A percentile compares a stretch with the other conserved stretches of the same genome.
phyloP scores from a whole-genome alignment of 331 rosid genomes.

The Pyracantha coccinea region DNA sequence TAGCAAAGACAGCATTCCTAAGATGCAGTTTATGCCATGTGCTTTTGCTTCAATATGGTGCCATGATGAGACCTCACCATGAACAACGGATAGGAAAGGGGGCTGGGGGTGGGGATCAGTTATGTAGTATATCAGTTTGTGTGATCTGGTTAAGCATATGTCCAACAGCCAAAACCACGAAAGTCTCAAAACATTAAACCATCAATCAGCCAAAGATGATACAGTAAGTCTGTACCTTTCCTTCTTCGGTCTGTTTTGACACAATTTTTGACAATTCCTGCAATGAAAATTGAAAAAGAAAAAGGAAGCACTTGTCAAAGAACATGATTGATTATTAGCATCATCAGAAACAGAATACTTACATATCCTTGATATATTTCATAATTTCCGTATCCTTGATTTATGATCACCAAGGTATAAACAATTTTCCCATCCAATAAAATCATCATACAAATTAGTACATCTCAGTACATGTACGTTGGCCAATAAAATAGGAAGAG shows the following conservation, averaged over 20 bases:
- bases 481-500: not conserved
- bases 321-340: not conserved
- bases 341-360: not conserved
- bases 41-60: not conserved
- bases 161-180: not conserved
- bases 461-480: not conserved
- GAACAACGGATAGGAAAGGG: not conserved
- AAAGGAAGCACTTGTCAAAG: not conserved
- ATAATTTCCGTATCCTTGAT: not conserved
- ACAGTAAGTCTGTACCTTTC: constrained; percentile 52
- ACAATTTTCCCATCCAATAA: not conserved
- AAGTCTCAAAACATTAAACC: not conserved
- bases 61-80: not conserved
- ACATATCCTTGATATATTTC: not conserved
- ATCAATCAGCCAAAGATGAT: not conserved
- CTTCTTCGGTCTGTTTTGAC: constrained; percentile 90
- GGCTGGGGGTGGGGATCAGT: not conserved
- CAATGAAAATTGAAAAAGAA: not conserved
- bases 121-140: not conserved
- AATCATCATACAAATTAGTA: not conserved
- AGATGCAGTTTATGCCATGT: not conserved
- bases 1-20: not conserved
- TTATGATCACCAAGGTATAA: not conserved
- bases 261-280: constrained; percentile 84
- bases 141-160: not conserved